Base-by-base conservation (phyloP, 192 early-diverging fungal genomes). In the Coemansia pectinata region DNA sequence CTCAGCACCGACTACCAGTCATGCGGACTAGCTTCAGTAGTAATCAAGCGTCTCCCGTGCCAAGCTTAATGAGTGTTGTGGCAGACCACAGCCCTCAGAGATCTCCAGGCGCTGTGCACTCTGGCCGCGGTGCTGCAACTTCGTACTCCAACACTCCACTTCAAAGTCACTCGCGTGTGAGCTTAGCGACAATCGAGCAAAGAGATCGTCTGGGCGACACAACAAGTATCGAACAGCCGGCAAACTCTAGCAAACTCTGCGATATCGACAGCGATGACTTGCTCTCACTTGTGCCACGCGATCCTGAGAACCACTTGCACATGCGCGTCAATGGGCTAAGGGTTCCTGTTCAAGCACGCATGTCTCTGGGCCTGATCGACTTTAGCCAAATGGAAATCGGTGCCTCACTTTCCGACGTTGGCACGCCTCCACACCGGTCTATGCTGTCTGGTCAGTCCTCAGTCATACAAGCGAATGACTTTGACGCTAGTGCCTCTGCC, bases 311-410 rank as follows among this genome's bases (percentile, higher is more conserved):
- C 27, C 34, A 47, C 17, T 42, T 62, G 0, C 71, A 39, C 44
- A 64, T 41, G 42, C 74, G 74, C 17, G 62, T 81, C 31, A 44
- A 48, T 9, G 71, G 66, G 10, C 68, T 82, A n/a, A 66, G 63
- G 10, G 65, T 71, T 8, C 72, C 79, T 5, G 69, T 50, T 2
- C 66, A 69, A 23, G 50, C 72, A 14, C 80, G 80, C 36, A 73
- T 70, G 67, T 84, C 81, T 4, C 70, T 84, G 19, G 81, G 81
- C 17, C 65, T 84, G n/a, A 76, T 84, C 19, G 81, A 84, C 65
- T 84, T 84, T 73, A 73, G 33, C 57, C 64, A 73, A 23, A 72
- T 84, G 62, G 80, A 83, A 38, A 73, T 74, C 29, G 72, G 69
- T n/a, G 27, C 39, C 2, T 77, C 69, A 19, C 71, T 77, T 47